Conservation (phyloP, 1,139 yeast genomes). For the Yamadazyma triangularis region DNA sequence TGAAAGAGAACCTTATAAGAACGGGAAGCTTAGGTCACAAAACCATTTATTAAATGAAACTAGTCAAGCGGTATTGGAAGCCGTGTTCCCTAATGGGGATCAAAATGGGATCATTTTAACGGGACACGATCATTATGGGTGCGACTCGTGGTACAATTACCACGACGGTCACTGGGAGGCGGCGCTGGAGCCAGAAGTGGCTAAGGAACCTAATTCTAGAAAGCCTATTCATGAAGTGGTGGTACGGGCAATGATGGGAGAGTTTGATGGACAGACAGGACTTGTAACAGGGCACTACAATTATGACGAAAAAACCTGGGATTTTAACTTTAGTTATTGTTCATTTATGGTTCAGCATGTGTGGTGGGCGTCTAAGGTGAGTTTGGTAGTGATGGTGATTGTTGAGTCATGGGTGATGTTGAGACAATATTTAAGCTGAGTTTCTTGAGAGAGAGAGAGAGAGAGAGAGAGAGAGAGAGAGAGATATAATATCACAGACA, state of each 20-base stretch:
- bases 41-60: constrained; percentile 73
- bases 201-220: constrained; percentile 14
- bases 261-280: constrained; percentile 86
- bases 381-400: constrained; percentile 43
- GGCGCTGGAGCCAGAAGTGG: constrained; percentile 40
- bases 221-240: constrained; percentile 68
- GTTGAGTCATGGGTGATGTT: neutral
- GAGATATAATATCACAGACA: too few species aligned
- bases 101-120: constrained; percentile 78
- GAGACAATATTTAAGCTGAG: constrained; percentile 1
- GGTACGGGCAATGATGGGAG: constrained; percentile 95
- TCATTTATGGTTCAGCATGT: constrained; percentile 85
- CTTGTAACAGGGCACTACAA: constrained; percentile 66
- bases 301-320: constrained; percentile 41
- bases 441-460: too few species aligned
- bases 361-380: constrained; percentile 87
- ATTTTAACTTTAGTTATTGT: constrained; percentile 68
- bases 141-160: constrained; percentile 60
- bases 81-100: constrained; percentile 57
- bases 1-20: constrained; percentile 60
- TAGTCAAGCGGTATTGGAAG: constrained; percentile 60
- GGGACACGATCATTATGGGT: constrained; percentile 97
- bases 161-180: constrained; percentile 54
- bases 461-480: too few species aligned
- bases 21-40: constrained; percentile 74